A percentile compares a stretch with the other conserved stretches of the same genome.
phyloP scores from a whole-genome alignment of 495 filamentous ascomycete genomes.

The Neurospora sp. region DNA sequence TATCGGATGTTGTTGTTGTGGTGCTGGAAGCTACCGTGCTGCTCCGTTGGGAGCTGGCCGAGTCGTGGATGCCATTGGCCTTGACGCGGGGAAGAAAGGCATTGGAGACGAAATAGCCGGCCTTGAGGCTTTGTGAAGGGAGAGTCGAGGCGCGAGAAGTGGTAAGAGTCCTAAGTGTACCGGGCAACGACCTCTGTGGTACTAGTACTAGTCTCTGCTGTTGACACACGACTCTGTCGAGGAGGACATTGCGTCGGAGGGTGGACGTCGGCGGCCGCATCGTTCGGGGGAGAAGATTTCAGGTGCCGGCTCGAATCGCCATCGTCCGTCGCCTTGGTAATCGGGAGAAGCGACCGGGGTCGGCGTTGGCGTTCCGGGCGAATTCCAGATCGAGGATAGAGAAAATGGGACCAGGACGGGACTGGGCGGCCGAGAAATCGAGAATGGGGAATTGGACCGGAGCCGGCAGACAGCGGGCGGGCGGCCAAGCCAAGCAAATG shows the following conservation, averaged over 20 bases:
- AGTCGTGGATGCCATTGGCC: conserved; percentile 11
- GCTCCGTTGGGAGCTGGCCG: conserved; percentile 2
- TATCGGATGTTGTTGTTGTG: conserved; percentile 7
- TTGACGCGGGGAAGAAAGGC: conserved; percentile 17
- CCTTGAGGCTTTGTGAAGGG: conserved; percentile 19
- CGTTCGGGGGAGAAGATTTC: conserved; percentile 6
- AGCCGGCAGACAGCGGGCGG: background rate
- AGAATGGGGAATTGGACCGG: background rate
- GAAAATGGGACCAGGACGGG: background rate
- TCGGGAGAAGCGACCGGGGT: background rate
- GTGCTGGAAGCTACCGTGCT: background rate
- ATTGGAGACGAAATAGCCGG: conserved; percentile 36
- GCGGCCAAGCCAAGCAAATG: background rate
- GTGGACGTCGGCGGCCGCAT: conserved; percentile 24
- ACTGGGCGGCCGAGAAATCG: background rate
- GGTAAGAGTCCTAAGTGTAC: conserved; percentile 12
- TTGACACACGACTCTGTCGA: background rate
- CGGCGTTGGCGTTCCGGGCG: background rate
- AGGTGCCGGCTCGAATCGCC: conserved; percentile 21
- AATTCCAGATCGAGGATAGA: background rate
- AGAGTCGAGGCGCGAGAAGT: conserved; percentile 7
- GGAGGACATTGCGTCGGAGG: conserved; percentile 11
- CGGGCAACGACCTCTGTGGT: background rate
- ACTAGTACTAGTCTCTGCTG: background rate
- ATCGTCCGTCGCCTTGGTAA: conserved; percentile 12